phyloP scores from a whole-genome alignment of 2,329 filamentous ascomycete species.

The Elsinoe perseae region DNA sequence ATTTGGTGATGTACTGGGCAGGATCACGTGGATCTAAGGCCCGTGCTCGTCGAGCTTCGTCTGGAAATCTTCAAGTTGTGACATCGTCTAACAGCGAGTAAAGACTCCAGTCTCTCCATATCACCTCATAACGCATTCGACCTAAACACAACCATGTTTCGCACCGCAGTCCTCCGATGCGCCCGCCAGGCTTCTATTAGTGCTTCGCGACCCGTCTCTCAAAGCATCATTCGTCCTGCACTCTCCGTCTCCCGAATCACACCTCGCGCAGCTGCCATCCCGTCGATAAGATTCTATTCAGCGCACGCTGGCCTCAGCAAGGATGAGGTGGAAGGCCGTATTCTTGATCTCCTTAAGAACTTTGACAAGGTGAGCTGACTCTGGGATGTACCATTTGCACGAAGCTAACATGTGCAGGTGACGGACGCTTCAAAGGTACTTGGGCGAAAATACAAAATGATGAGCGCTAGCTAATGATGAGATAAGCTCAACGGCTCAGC shows the following conservation, averaged over 20 bases:
- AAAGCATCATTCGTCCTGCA: conserved; percentile 51
- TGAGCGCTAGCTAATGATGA: not conserved
- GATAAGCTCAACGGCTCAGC: conserved; percentile 68
- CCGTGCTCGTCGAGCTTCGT: conserved; percentile 9
- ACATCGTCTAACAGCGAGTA: not conserved
- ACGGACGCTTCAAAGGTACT: conserved; percentile 10
- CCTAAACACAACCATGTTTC: conserved; percentile 63
- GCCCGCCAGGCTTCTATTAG: conserved; percentile 47
- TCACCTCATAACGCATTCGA: conserved; percentile 17
- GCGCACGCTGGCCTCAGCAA: conserved; percentile 69
- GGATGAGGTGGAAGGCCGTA: conserved; percentile 82
- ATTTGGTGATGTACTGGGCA: not conserved
- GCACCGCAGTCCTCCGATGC: conserved; percentile 74
- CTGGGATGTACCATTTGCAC: not conserved
- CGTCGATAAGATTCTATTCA: conserved; percentile 76
- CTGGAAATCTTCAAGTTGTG: conserved; percentile 16
- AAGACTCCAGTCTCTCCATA: not conserved
- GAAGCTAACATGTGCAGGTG: not conserved
- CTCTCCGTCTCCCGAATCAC: conserved; percentile 45
- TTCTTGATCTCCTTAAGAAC: conserved; percentile 85
- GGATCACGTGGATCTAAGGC: conserved; percentile 7
- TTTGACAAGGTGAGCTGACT: conserved; percentile 78
- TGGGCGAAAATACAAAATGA: not conserved
- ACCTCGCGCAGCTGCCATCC: conserved; percentile 55
- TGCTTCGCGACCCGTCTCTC: conserved; percentile 41